phyloP scores from a whole-genome alignment of 495 filamentous ascomycete genomes.

The Penicillium longicatenatum region DNA sequence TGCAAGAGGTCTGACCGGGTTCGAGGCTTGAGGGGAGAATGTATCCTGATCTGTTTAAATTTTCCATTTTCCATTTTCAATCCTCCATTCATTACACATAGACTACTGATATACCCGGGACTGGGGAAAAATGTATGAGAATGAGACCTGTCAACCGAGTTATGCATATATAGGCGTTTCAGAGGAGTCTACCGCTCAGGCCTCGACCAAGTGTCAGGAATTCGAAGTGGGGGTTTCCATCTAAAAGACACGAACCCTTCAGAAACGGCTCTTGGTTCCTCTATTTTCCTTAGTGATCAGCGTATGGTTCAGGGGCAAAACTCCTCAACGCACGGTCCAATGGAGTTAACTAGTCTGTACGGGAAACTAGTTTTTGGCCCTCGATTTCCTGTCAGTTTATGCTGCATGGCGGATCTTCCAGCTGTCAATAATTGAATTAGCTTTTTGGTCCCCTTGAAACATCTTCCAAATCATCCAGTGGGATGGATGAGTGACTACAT shows the following conservation, averaged over 20 bases:
- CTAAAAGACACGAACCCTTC: background rate
- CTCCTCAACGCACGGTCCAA: conserved; percentile 9
- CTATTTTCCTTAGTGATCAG: background rate
- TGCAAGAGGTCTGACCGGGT: background rate
- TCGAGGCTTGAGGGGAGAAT: background rate
- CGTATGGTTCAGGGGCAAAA: conserved; percentile 14
- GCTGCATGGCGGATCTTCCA: background rate
- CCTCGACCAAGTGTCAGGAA: conserved; percentile 1
- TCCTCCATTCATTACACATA: conserved; percentile 20
- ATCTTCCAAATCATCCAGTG: background rate
- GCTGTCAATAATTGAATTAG: conserved; percentile 2
- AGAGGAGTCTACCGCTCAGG: conserved; percentile 19
- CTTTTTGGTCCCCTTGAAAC: background rate
- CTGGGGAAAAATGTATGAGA: conserved; percentile 1
- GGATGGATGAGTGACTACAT: background rate
- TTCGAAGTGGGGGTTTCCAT: background rate
- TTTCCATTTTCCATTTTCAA: background rate
- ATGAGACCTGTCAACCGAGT: conserved; percentile 11
- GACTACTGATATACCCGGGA: conserved; percentile 13
- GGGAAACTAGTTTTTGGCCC: too few species aligned
- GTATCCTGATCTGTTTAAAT: background rate
- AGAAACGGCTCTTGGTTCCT: background rate
- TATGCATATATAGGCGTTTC: conserved; percentile 15
- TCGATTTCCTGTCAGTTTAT: background rate
- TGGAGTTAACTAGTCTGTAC: background rate